Conservation (phyloP, 2,329 filamentous ascomycete genomes). For the Exophiala phaeomuriformis region DNA sequence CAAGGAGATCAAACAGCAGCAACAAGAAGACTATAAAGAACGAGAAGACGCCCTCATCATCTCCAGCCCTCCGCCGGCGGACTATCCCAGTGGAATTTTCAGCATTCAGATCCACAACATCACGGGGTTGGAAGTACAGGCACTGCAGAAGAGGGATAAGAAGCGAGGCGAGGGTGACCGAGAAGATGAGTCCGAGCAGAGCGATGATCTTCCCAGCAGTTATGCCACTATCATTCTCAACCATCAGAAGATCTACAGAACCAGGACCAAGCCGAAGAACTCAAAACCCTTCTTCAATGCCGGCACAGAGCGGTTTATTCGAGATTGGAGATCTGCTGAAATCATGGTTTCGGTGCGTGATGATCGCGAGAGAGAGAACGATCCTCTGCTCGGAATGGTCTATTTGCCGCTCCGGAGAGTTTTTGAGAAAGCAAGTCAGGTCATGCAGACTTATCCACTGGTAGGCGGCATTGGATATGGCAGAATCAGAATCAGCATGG, state of each 20-base stretch:
- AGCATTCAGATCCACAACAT: slow-evolving; percentile 68
- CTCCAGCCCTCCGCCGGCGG: slow-evolving; percentile 56
- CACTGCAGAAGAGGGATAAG: slow-evolving; percentile 48
- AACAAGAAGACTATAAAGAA: slow-evolving; percentile 57
- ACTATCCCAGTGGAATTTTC: slow-evolving; percentile 59
- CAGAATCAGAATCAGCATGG: slow-evolving; percentile 60
- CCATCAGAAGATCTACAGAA: slow-evolving; percentile 61
- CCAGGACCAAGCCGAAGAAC: slow-evolving; percentile 69
- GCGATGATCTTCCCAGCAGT: slow-evolving; percentile 58
- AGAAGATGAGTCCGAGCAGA: slow-evolving; percentile 47
- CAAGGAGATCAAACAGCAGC: slow-evolving; percentile 60
- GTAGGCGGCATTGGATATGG: slow-evolving; percentile 67
- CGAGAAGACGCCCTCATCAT: slow-evolving; percentile 59
- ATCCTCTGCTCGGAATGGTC: slow-evolving; percentile 62
- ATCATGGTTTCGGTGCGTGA: slow-evolving; percentile 63
- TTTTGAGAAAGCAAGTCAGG: slow-evolving; percentile 56
- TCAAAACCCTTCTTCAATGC: slow-evolving; percentile 73
- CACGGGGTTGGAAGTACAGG: slow-evolving; percentile 57
- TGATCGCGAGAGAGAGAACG: slow-evolving; percentile 60
- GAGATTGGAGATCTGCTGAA: slow-evolving; percentile 60
- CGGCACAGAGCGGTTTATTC: slow-evolving; percentile 63
- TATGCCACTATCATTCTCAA: slow-evolving; percentile 70
- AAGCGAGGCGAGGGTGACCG: slow-evolving; percentile 38
- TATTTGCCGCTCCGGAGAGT: slow-evolving; percentile 58
- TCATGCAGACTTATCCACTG: slow-evolving; percentile 60